These are phyloP conservation scores for Lipomyces starkeyi DNA, from an alignment of 805 yeast genomes.

Conservation along the genomic window DNA sequence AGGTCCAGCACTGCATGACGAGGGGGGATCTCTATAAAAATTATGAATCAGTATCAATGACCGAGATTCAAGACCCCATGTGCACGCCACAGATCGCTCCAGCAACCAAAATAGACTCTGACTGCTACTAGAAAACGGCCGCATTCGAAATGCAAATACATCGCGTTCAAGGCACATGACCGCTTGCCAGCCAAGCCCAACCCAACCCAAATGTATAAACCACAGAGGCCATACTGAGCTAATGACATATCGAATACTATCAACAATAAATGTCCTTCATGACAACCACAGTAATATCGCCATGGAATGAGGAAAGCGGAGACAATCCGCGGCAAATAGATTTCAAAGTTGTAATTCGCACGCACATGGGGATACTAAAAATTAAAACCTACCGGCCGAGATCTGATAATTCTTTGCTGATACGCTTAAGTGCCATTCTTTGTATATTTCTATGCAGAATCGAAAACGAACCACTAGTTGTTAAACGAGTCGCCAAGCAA, in stretches of 20 bases:
- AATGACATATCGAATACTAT: background rate
- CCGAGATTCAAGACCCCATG: slow-evolving; percentile 2
- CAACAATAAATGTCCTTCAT: background rate
- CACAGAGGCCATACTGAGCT: background rate
- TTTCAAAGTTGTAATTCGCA: background rate
- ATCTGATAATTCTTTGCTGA: slow-evolving; percentile 93
- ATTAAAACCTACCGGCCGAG: slow-evolving; percentile 78
- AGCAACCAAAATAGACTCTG: background rate
- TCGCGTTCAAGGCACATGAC: background rate
- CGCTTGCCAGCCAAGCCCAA: background rate
- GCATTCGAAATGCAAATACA: background rate
- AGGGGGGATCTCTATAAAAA: slow-evolving; percentile 85
- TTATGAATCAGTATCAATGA: slow-evolving; percentile 8
- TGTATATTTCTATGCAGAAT: slow-evolving; percentile 6
- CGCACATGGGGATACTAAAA: slow-evolving; percentile 3
- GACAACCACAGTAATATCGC: background rate
- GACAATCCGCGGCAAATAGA: background rate
- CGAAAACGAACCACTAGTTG: background rate
- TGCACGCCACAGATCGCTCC: background rate
- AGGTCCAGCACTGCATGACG: slow-evolving; percentile 99
- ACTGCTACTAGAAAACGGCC: background rate
- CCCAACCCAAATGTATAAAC: background rate
- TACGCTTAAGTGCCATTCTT: slow-evolving; percentile 86
- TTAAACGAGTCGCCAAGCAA: background rate
- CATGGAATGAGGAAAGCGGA: background rate